Base-by-base conservation (phyloP, 148 eudicot species). In the Rhododendron kiyosumense region DNA sequence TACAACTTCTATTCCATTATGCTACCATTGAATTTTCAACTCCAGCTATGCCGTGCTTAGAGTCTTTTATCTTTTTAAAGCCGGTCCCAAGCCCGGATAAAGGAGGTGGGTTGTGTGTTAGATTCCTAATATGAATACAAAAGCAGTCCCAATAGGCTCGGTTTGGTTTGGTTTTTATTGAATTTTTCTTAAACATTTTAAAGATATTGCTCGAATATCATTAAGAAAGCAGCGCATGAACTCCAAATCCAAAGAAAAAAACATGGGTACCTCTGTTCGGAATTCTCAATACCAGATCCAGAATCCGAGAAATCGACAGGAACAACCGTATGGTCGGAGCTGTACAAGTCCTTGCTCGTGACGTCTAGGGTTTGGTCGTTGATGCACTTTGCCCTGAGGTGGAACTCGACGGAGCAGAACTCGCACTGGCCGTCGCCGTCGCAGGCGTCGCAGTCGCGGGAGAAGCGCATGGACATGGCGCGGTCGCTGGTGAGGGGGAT, bases 341-440 rank as follows among this genome's bases (percentile, higher is more conserved):
- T 95, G 20, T 89, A 52, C 46, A 97, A 86, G 57, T 97, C 98
- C 93, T 95, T 95, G 45, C 94, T 93, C 24, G 96, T 95, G 22
- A 95, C 99, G 82, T 97, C 99, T 17, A 95, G 90, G 34, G 99
- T 97, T 78, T 93, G 95, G 77, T 97, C 99, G 4, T 85, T 88
- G 46, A 93, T 89, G 84, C 99, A 97, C 84, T 91, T 95, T 7
- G 96, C 98, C 22, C 97, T 81, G 12, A 96, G 85, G 85, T 95
- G 96, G 51, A 95, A 96, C 94, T 97, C 99, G 5, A 97, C 98
- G 1, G 99, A 97, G 88, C 99, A 95, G 83, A 86, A 93, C 94
- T 95, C 99, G 34, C 98, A 97, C 90, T 97, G 98, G 0, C 98
- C 99, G 46, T 97, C 99, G 20, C 99, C 99, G 71, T 97, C 98